Base-by-base conservation (phyloP, 202 grass and related monocot species). In the Carex sylvatica region DNA sequence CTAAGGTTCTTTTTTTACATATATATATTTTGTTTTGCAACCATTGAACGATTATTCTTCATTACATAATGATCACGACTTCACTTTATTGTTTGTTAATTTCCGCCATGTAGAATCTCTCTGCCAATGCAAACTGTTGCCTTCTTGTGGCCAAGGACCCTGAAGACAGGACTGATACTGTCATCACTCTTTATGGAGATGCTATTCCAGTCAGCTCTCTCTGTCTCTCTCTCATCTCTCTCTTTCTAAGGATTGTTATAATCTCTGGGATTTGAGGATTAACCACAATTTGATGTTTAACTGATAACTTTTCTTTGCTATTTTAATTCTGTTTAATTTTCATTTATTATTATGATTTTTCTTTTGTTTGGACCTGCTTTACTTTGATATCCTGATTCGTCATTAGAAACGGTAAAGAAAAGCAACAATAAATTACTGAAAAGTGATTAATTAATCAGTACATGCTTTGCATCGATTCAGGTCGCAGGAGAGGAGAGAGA, bases 151-250 rank as follows among this genome's bases (percentile, higher is more conserved):
- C 92, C 55, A 98, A 91, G 85, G 92, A 98, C 61, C 90, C 89
- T 24, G 90, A 94, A 74, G 95, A 98, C 87, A 86, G 95, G 85
- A 95, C 92, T 20, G 95, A 98, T 89, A 95, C 91, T 87, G 87
- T 95, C 82, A 90, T 98, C n/a, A 98, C 95, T 69, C 61, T 98
- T 46, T 93, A 95, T 76, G 95, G 92, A 11, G 95, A 95, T 85
- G 90, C 89, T 86, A 82, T 73, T 23, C 85, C 86, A 80, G 95
- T 98, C 87, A 88, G 80, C 80, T 72, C 70, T 61, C 44, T 82
- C 36, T 77, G 65, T 69, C 72, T 77, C 74, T 69, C 72, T 62
- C 69, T 87, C 4, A 51, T 20, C 4, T 19, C 16, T 44, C 14
- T 74, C 19, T 63, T 18, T 58, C 33, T 42, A 16, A 78, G 31